Evolutionary conservation across 2,329 filamentous ascomycete species (phyloP), one percentile per base, ranked within the genome.

Genomic region (Aspergillus clavatus): DNA sequence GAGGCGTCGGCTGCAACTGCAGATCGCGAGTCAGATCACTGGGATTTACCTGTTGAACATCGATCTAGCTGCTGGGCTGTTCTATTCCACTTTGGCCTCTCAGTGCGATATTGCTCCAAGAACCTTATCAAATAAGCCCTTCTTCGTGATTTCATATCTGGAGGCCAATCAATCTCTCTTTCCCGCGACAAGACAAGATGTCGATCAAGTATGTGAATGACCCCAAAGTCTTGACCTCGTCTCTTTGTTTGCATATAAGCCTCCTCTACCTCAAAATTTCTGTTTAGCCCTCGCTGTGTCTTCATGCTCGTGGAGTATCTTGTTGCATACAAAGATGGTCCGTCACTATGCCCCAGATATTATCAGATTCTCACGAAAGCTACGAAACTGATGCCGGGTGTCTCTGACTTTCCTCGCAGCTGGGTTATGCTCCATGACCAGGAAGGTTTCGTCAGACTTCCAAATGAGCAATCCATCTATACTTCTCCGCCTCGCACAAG

Each of bases 381-480:
- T 10, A 11, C 2, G 23, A n/a, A n/a, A 39, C 36, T 37, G 40
- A 38, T 22, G 14, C 26, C 19, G 19, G 31, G 4, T 12, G 22
- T 21, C 12, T 27, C 43, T 46, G 28, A 46, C 38, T 14, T 10
- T 27, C 22, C 49, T 45, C 47, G 50, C 65, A 87, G 84, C 67
- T 96, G 91, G 91, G 91, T 96, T 37, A 96, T 96, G 90, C 82
- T 95, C 61, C 82, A 85, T 62, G 80, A 85, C 62, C 65, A 67
- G 39, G 72, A 78, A 49, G 82, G 84, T 47, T 93, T 95, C 69
- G 84, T 94, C 62, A 87, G 86, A 61, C 80, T 96, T 38, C 87
- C 87, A 36, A 83, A 86, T 63, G 91, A 97, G 73, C 83, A 83
- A 57, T 83, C 88, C 51, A 78, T 94, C 48, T 87, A 87, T 69